Evolutionary conservation across 2,329 filamentous ascomycete species (phyloP).

Genomic region (Epichloe glyceriae): DNA sequence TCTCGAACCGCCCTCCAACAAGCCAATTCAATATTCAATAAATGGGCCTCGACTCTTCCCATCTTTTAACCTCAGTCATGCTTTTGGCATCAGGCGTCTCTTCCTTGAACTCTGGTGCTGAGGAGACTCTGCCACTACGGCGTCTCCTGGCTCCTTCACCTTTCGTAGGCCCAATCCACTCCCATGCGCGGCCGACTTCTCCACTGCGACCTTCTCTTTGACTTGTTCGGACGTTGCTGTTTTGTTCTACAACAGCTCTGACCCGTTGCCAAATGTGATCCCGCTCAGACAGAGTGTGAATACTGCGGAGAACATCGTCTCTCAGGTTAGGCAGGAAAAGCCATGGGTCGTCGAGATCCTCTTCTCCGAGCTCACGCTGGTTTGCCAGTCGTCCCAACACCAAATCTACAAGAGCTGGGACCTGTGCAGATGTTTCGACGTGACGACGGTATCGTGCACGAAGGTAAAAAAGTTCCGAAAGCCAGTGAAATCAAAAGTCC

Average conservation of each 20-base stretch:
- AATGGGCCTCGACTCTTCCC: slow-evolving; percentile 29
- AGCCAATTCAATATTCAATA: slow-evolving; percentile 18
- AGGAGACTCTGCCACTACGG: slow-evolving; percentile 40
- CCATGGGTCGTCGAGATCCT: slow-evolving; percentile 58
- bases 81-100: slow-evolving; percentile 17
- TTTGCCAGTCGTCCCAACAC: slow-evolving; percentile 71
- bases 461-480: slow-evolving; percentile 46
- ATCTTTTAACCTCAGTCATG: slow-evolving; percentile 21
- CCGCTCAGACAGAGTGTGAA: slow-evolving; percentile 64
- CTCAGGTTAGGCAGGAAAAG: slow-evolving; percentile 79
- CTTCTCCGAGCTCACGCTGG: slow-evolving; percentile 70
- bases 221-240: slow-evolving; percentile 74
- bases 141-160: slow-evolving; percentile 32
- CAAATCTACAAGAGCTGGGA: slow-evolving; percentile 74
- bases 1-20: background rate
- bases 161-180: slow-evolving; percentile 51
- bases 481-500: slow-evolving; percentile 43
- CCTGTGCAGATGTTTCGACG: slow-evolving; percentile 52
- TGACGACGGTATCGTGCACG: slow-evolving; percentile 50
- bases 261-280: slow-evolving; percentile 79
- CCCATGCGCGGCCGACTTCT: slow-evolving; percentile 54
- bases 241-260: slow-evolving; percentile 74
- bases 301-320: slow-evolving; percentile 75
- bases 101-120: slow-evolving; percentile 25
- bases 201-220: slow-evolving; percentile 55